Evolutionary conservation across 2,329 filamentous ascomycete genomes (phyloP), one percentile per base, ranked within the genome.

Genomic region (Phialemoniopsis sp.): DNA sequence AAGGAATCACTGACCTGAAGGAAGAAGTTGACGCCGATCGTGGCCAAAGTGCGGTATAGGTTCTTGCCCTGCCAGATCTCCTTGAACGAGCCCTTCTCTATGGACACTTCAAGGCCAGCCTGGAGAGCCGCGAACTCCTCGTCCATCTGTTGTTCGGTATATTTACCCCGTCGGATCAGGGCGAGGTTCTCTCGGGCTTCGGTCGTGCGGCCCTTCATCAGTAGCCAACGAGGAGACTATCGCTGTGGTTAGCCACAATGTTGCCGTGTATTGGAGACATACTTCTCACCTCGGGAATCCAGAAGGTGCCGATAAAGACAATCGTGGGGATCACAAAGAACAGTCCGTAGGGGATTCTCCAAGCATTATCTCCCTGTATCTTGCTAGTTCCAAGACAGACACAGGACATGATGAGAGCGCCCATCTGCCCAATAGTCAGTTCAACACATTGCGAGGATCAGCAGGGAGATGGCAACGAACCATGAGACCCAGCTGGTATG

Each of bases 201-300:
- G 2, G 60, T 55, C n/a, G 52, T 42, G 14, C 56, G 52, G 3
- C 56, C 61, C 13, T 58, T 55, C 10, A 62, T 55, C 5, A 69
- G 55, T 4, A 66, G 56, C 35, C 55, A 70, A 42, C 67, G 66
- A 2, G 68, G 68, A 3, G 62, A 67, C 45, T 72, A 10, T 6
- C 6, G 10, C 10, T 26, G 21, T 10, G 21, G 10, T 26, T 26
- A 6, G 21, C 21, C 6, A 26, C 10, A 6, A 26, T 6, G 6
- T 6, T 6, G 21, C 21, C 21, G 10, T 26, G 21, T 26, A 26
- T 26, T 6, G 10, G 10, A 10, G 10, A 10, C 6, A 10, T 26
- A 26, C 21, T 26, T 10, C 21, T 26, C 10, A 26, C 49, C 50
- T 60, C 68, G 0, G 67, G 67, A 3, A 66, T 54, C 21, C 67